phyloP scores from a whole-genome alignment of 345 rosid species.

The Gynandropsis gynandra region DNA sequence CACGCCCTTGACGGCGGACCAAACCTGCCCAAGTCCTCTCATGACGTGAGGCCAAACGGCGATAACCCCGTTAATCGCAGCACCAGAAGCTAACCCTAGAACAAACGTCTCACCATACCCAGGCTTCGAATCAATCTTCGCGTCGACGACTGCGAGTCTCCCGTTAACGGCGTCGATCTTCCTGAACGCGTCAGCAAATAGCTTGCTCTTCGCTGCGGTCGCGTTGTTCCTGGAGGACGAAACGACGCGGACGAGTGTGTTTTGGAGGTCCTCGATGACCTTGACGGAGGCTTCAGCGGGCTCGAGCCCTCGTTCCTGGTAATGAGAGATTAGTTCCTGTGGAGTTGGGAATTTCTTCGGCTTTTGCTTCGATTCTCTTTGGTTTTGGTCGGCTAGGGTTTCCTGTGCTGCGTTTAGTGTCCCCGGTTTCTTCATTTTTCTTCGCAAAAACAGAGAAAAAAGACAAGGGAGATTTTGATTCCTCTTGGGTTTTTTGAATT shows the following conservation, averaged over 20 bases:
- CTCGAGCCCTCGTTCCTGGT: conserved; percentile 65
- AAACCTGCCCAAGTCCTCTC: conserved; percentile 49
- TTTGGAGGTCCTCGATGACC: conserved; percentile 84
- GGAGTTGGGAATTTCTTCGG: conserved; percentile 50
- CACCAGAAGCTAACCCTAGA: conserved; percentile 66
- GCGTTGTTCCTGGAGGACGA: conserved; percentile 43
- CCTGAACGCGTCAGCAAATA: conserved; percentile 36
- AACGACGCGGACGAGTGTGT: conserved; percentile 45
- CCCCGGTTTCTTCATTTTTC: conserved; percentile 38
- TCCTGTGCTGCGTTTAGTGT: conserved; percentile 28
- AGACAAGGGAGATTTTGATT: neutral
- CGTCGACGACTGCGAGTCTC: conserved; percentile 63
- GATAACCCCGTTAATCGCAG: conserved; percentile 47
- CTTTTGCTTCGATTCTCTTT: conserved; percentile 21
- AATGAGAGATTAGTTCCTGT: conserved; percentile 67
- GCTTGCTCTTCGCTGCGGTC: conserved; percentile 38
- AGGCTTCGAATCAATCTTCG: conserved; percentile 83
- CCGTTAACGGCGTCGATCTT: conserved; percentile 52
- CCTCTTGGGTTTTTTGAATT: too few relatives aligned
- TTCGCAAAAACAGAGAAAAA: neutral
- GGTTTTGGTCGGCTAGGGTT: conserved; percentile 19
- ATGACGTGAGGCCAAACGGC: conserved; percentile 50
- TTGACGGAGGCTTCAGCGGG: conserved; percentile 65
- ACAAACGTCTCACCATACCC: conserved; percentile 53
- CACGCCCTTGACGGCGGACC: conserved; percentile 53